Base-by-base conservation (phyloP, 345 rosid genomes). In the Corchorus olitorius region DNA sequence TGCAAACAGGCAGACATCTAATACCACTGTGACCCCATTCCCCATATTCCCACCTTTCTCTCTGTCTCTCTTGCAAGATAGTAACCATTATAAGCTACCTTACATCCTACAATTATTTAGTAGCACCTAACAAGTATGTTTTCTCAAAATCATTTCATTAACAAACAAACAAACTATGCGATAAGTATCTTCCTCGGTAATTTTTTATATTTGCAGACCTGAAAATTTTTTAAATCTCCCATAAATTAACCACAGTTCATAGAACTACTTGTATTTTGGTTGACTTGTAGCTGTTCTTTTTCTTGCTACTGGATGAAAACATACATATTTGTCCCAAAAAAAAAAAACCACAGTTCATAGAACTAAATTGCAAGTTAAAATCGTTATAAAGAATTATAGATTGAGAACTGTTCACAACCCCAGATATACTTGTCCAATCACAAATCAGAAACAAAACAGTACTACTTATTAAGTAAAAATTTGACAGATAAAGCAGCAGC, bases 361-460 rank as follows among this genome's bases (percentile, higher is more conserved):
- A 65, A 43, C 27, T 27, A 65, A 65, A 65, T 20, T 46, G 69
- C 45, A 74, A 69, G 33, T 15, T 4, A 19, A 1, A 20, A 46
- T 27, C 12, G 27, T 12, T n/a, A 68, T 19, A 12, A 67, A 1
- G 8, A 8, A 46, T 41, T 12, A 54, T 19, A 17, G 45, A 50
- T 52, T 63, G 67, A 34, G 2, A 72, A 56, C 34, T 16, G 64
- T 33, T 15, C 27, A 11, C 10, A 10, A 11, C 66, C 3, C 20
- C 35, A 63, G 35, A 63, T 61, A 50, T 43, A 69, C 17, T 12
- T 49, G 20, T 22, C 37, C 14, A 35, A 22, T 43, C 50, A 43
- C 19, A 70, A 52, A 53, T 53, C 49, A 70, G 58, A 68, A 50
- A 33, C 22, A 68, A 20, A 68, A 65, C 5, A 14, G 72, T 45